Percentiles rank a stretch among this genome's conserved stretches.
Conservation (phyloP, 768 basidiomycete species). For the Tephrocybe sp. region DNA sequence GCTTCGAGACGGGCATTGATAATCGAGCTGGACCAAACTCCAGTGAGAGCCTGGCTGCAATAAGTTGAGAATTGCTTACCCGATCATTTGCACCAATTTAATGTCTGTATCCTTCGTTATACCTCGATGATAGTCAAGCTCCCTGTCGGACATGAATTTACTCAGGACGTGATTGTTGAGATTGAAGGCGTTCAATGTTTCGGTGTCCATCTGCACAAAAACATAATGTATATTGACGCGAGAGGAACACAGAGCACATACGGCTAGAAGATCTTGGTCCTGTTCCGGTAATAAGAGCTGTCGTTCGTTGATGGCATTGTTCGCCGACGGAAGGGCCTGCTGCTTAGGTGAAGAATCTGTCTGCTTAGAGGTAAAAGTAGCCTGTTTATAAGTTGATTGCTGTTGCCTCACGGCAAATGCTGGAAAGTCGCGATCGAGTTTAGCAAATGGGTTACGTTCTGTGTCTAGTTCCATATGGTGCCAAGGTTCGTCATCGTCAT, state of each 20-base stretch:
- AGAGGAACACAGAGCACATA: slow-evolving; percentile 13
- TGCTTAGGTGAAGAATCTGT: background rate
- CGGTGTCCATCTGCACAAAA: slow-evolving; percentile 32
- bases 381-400: no score
- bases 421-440: slow-evolving; percentile 26
- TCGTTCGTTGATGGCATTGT: background rate
- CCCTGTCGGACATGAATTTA: slow-evolving; percentile 20
- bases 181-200: slow-evolving; percentile 27
- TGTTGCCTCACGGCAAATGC: slow-evolving; percentile 2
- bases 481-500: slow-evolving; percentile 27
- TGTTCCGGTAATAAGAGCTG: slow-evolving; percentile 2
- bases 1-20: slow-evolving; percentile 36
- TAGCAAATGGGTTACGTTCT: slow-evolving; percentile 26
- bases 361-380: background rate
- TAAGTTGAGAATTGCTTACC: slow-evolving; percentile 26
- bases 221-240: background rate
- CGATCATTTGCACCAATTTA: slow-evolving; percentile 36
- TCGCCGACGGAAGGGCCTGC: background rate
- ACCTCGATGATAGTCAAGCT: slow-evolving; percentile 17
- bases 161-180: slow-evolving; percentile 27
- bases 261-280: slow-evolving; percentile 28
- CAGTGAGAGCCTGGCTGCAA: background rate
- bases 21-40: slow-evolving; percentile 27
- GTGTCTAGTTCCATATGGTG: slow-evolving; percentile 16
- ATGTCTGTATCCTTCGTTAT: slow-evolving; percentile 35